Percentiles rank a stretch among this genome's conserved stretches.
These are phyloP conservation scores for Syzygium jambos DNA, from an alignment of 345 rosid genomes.

Conservation along the genomic window DNA sequence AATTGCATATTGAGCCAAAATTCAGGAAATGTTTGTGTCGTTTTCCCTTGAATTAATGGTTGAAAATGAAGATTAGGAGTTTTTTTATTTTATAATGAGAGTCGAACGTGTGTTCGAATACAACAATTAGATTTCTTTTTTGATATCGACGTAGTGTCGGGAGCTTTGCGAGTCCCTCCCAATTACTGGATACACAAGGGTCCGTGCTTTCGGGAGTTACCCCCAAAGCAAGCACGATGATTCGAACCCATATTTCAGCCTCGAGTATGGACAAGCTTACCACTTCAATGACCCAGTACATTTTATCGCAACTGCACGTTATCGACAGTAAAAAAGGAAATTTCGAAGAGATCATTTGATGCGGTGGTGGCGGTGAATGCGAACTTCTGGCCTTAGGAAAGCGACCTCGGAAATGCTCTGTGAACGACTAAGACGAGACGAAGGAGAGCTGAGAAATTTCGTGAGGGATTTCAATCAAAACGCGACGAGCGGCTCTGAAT, in stretches of 20 bases:
- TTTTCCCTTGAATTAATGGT: background rate
- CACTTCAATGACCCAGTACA: background rate
- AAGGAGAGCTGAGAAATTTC: background rate
- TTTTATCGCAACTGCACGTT: rapidly evolving
- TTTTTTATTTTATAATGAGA: background rate
- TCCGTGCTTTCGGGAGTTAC: too few relatives aligned
- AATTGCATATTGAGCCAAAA: too few relatives aligned
- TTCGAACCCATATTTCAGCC: background rate
- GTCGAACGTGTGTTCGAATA: background rate
- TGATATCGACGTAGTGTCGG: too few relatives aligned
- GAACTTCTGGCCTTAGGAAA: background rate
- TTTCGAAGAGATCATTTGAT: background rate
- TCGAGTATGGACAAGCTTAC: rapidly evolving
- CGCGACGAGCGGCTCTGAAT: background rate
- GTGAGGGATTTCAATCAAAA: background rate
- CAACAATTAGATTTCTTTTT: too few relatives aligned
- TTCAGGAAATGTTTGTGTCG: too few relatives aligned
- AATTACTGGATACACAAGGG: too few relatives aligned
- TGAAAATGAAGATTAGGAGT: background rate
- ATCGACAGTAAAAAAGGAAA: background rate
- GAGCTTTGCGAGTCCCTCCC: too few relatives aligned
- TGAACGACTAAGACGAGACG: too few relatives aligned
- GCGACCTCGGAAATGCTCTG: rapidly evolving
- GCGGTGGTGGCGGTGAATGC: rapidly evolving
- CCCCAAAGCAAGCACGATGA: background rate